Evolutionary conservation across 1,139 yeast species (phyloP), one percentile per base, ranked within the genome.

Genomic region (Arxiozyma slooffiae): DNA sequence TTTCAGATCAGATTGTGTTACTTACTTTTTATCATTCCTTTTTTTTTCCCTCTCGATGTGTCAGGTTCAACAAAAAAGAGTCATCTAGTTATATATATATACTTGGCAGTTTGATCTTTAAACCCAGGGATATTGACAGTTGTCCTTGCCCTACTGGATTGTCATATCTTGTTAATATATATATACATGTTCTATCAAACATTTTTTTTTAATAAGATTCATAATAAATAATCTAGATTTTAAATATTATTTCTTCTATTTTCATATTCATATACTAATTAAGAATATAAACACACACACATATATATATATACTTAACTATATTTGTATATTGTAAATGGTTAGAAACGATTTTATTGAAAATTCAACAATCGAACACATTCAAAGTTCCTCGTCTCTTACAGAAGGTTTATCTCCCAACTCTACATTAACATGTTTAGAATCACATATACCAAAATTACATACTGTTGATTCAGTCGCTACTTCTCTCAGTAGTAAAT

Each of bases 391-490:
- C 11, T 36, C 23, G 6, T 24, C 38, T 30, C 44, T 41, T 20
- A 18, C 45, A 9, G 53, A 49, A 22, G 21, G 38, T 16, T 40
- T 40, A 5, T 47, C 49, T 1, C 20, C 46, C 7, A 45, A 38
- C 36, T 22, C 48, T 18, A 47, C 46, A 18, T 36, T 50, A 23
- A 40, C 42, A 21, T 20, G 20, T 11, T n/a, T 23, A 34, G 21
- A 38, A 7, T 22, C 7, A 20, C 18, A 43, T 18, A 34, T 41
- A 9, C 37, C 46, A 24, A 40, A 44, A 34, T 21, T 43, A n/a
- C 50, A 43, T n/a, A 48, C 47, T 18, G 47, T 43, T 4, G 43
- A 44, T 43, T 48, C 50, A 38, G 16, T 48, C 22, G 38, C 44
- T 11, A 36, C 30, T 36, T 47, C 49, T 14, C 18, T 45, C 5